Base-by-base conservation (phyloP, 75 land plant genomes). In the Isoetes taiwanensis region DNA sequence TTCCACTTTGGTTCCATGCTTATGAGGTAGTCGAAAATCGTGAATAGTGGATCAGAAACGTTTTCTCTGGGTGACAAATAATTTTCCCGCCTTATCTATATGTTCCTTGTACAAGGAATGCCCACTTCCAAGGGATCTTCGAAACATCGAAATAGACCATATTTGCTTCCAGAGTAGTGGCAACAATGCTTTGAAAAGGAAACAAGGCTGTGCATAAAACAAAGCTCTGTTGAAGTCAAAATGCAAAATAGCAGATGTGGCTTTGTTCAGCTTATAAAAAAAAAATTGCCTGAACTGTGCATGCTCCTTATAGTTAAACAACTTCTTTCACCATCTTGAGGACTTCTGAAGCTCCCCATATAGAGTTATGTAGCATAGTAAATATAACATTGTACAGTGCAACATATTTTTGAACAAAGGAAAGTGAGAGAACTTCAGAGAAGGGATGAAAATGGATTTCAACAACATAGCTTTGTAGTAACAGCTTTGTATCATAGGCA, bases 381-480 rank as follows among this genome's bases (percentile, higher is more conserved):
- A 84, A 41, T 17, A 94, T 73, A 12, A 82, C 65, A 52, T 94
- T 94, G 48, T 96, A 70, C 46, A 68, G 67, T 19, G 90, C 96
- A 3, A 96, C 96, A 66, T 94, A 90, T 41, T 69, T 82, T 59
- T 94, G 96, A 41, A 80, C 96, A 65, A 94, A 94, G 0, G 99
- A 88, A 42, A 94, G 59, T 2, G 86, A 77, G 25, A 63, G 62
- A 27, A 57, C 30, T 59, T 89, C 86, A 11, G 90, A 84, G 38
- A 94, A 94, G 25, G 99, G 99, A 0, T 96, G 96, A 73, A 94
- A 94, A 2, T 96, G 99, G 8, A 96, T 89, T 57, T 82, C 86
- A 9, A 96, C 99, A 50, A 82, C 62, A 52, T n/a, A n/a, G n/a
- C n/a, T n/a, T n/a, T n/a, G n/a, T n/a, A n/a, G n/a, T n/a, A n/a